phyloP scores from a whole-genome alignment of 2,329 filamentous ascomycete species.

The Ophiostoma ips region DNA sequence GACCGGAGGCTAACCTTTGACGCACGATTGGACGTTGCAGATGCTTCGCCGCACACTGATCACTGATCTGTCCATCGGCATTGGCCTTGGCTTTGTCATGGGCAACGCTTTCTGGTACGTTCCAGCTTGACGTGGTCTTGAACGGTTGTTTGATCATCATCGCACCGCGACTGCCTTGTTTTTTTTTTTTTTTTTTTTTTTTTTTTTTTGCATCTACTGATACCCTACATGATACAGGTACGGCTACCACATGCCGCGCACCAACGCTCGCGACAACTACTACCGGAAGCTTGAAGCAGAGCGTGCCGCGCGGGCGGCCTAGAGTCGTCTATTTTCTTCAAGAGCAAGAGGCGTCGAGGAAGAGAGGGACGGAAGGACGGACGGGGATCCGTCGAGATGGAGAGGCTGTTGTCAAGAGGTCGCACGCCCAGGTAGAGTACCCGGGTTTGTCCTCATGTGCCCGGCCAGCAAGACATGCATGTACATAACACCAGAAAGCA shows the following conservation, averaged over 20 bases:
- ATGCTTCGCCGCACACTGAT: conserved; percentile 48
- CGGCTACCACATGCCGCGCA: conserved; percentile 49
- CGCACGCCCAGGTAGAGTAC: background rate
- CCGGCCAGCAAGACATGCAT: conserved; percentile 3
- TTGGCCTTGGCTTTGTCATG: conserved; percentile 40
- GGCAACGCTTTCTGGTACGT: conserved; percentile 45
- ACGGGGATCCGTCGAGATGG: too few species aligned
- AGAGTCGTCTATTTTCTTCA: background rate
- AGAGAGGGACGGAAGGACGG: background rate
- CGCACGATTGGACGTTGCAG: conserved; percentile 22
- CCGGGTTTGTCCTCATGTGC: background rate
- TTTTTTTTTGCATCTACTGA: background rate
- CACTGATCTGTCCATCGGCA: conserved; percentile 39
- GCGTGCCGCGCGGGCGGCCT: conserved; percentile 26
- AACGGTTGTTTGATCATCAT: background rate
- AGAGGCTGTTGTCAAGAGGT: background rate
- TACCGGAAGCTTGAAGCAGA: conserved; percentile 45
- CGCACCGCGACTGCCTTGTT: too few species aligned
- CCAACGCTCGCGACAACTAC: conserved; percentile 41
- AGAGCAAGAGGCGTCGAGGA: background rate
- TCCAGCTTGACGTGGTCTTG: background rate
- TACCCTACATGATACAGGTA: conserved; percentile 33
- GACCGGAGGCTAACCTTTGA: conserved; percentile 2
- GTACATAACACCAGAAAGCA: conserved; percentile 5
- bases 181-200: too few species aligned